phyloP scores from a whole-genome alignment of 176 grass and related monocot genomes.

The Oryza australiensis region DNA sequence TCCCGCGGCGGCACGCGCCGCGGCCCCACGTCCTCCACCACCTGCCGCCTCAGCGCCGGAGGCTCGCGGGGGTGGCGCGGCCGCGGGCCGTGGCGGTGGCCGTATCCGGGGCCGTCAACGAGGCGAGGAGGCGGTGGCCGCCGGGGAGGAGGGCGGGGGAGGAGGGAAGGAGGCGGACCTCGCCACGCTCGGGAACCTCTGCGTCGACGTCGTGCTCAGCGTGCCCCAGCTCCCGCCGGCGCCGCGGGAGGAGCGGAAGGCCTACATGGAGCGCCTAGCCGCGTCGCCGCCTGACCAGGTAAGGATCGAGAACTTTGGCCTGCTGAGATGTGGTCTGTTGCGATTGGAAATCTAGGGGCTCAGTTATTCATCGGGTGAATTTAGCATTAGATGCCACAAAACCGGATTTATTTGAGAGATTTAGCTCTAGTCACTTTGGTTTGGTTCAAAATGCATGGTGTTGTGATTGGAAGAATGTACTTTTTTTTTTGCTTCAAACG shows the following conservation, averaged over 20 bases:
- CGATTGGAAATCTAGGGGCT: conserved; percentile 1
- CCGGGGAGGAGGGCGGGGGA: background rate
- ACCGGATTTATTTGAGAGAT: background rate
- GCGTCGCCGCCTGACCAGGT: conserved; percentile 88
- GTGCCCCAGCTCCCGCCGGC: conserved; percentile 77
- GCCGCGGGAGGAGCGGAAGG: conserved; percentile 49
- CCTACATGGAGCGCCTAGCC: conserved; percentile 82
- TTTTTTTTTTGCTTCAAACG: background rate
- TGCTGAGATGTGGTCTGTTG: background rate
- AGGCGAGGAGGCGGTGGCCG: conserved; percentile 33
- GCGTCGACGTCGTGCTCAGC: conserved; percentile 82
- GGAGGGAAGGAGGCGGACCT: conserved; percentile 60
- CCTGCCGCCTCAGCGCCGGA: conserved; percentile 18
- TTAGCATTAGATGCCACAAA: background rate
- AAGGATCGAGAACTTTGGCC: background rate
- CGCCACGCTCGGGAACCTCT: conserved; percentile 87
- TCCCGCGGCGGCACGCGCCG: conserved; percentile 10
- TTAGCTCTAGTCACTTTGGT: background rate
- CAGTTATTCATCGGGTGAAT: background rate
- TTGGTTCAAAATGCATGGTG: background rate
- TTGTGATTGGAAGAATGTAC: background rate
- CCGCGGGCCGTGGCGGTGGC: conserved; percentile 32
- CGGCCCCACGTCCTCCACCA: background rate
- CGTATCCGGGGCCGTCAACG: conserved; percentile 43
- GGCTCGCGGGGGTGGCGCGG: background rate